Evolutionary conservation across 2,329 filamentous ascomycete species (phyloP).

Genomic region (Paecilomyces formosus): DNA sequence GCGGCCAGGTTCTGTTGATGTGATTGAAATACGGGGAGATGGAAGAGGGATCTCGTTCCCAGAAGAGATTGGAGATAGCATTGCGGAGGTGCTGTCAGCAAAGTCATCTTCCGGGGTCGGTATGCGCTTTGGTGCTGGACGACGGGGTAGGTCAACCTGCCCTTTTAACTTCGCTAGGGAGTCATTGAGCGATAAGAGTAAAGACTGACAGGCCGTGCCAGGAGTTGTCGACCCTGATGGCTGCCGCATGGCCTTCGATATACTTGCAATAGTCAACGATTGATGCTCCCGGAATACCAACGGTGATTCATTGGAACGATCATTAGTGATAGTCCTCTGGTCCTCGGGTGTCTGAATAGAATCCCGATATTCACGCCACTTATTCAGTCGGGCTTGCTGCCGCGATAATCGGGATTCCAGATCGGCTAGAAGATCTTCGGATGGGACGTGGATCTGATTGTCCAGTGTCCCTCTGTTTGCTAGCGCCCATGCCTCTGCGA

Average conservation of each 20-base stretch:
- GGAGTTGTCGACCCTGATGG: slow-evolving; percentile 13
- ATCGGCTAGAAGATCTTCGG: slow-evolving; percentile 51
- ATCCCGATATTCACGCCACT: slow-evolving; percentile 64
- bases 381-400: slow-evolving; percentile 61
- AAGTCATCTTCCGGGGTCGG: not conserved
- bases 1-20: not conserved
- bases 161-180: slow-evolving; percentile 23
- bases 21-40: not conserved
- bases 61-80: not conserved
- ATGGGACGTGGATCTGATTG: slow-evolving; percentile 21
- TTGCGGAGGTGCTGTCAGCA: not conserved
- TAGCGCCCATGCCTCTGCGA: slow-evolving; percentile 63
- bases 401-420: slow-evolving; percentile 60
- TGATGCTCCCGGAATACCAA: slow-evolving; percentile 31
- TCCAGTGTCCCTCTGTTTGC: slow-evolving; percentile 52
- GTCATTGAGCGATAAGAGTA: slow-evolving; percentile 27
- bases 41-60: not conserved
- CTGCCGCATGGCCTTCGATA: slow-evolving; percentile 25
- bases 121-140: not conserved
- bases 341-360: slow-evolving; percentile 15
- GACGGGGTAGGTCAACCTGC: slow-evolving; percentile 4
- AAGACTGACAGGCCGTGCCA: slow-evolving; percentile 20
- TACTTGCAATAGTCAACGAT: slow-evolving; percentile 29
- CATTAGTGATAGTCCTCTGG: not conserved
- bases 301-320: slow-evolving; percentile 7